phyloP scores from a whole-genome alignment of 2,329 filamentous ascomycete genomes.

The Rutstroemia sp. region DNA sequence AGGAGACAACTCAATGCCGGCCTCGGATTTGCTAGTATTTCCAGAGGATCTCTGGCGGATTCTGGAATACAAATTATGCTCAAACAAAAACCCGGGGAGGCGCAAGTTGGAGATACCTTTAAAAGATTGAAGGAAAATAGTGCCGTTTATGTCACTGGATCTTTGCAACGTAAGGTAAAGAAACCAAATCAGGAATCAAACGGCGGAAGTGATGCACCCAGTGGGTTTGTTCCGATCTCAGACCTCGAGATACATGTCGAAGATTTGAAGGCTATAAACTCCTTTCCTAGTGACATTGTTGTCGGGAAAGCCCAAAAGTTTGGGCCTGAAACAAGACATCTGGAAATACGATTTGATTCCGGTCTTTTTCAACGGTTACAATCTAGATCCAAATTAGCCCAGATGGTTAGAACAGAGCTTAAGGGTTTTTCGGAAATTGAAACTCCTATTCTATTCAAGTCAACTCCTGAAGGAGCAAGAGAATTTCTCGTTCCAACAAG shows the following conservation, averaged over 20 bases:
- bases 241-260: slow-evolving; percentile 53
- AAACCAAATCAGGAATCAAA: slow-evolving; percentile 1
- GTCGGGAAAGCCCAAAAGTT: slow-evolving; percentile 67
- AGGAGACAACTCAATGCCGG: slow-evolving; percentile 60
- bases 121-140: slow-evolving; percentile 9
- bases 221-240: not conserved
- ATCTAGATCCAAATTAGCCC: slow-evolving; percentile 56
- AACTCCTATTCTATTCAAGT: slow-evolving; percentile 93
- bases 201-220: not conserved
- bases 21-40: slow-evolving; percentile 58
- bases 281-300: slow-evolving; percentile 68
- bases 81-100: not conserved
- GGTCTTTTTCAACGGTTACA: slow-evolving; percentile 59
- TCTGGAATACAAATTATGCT: slow-evolving; percentile 26
- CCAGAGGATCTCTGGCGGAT: slow-evolving; percentile 29
- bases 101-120: not conserved
- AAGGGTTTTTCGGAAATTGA: slow-evolving; percentile 54
- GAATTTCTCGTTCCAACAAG: slow-evolving; percentile 92
- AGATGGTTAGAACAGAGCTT: slow-evolving; percentile 37
- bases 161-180: slow-evolving; percentile 2
- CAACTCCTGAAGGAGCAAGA: slow-evolving; percentile 87
- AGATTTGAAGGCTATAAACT: slow-evolving; percentile 60
- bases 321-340: slow-evolving; percentile 65
- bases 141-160: slow-evolving; percentile 3
- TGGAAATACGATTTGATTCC: slow-evolving; percentile 73